Conservation (phyloP, 768 basidiomycete species). For the Pleurotus giganteus region DNA sequence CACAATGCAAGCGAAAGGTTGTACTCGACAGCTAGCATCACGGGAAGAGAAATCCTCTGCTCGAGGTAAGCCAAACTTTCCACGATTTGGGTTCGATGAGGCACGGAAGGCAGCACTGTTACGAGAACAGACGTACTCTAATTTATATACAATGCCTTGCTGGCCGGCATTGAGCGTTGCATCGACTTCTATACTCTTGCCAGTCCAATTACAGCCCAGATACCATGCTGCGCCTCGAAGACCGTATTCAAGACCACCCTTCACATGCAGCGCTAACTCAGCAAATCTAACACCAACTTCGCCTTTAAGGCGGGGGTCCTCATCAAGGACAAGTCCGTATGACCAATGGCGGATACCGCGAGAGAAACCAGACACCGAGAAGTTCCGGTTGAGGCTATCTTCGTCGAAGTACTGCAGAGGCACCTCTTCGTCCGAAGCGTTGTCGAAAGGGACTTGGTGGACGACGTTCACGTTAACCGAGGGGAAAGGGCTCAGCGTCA, state of each 20-base stretch:
- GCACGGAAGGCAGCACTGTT: slow-evolving; percentile 4
- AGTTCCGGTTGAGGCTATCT: neutral
- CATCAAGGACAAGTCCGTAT: slow-evolving; percentile 47
- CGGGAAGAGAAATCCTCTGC: slow-evolving; percentile 56
- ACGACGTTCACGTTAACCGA: slow-evolving; percentile 39
- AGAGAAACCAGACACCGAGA: slow-evolving; percentile 47
- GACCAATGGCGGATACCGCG: slow-evolving; percentile 45
- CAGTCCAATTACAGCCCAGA: slow-evolving; percentile 49
- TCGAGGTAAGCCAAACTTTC: slow-evolving; percentile 55
- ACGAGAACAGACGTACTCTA: slow-evolving; percentile 48
- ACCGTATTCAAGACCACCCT: slow-evolving; percentile 47
- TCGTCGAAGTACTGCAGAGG: slow-evolving; percentile 6
- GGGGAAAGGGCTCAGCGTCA: slow-evolving; percentile 33
- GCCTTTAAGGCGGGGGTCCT: slow-evolving; percentile 41
- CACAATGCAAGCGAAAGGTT: slow-evolving; percentile 47
- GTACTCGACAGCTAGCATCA: slow-evolving; percentile 50
- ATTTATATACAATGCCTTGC: slow-evolving; percentile 47
- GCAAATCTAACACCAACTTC: slow-evolving; percentile 51
- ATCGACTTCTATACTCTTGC: slow-evolving; percentile 39
- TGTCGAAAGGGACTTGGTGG: slow-evolving; percentile 40
- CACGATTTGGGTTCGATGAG: slow-evolving; percentile 14
- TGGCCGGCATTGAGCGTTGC: slow-evolving; percentile 42
- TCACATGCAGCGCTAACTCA: slow-evolving; percentile 55
- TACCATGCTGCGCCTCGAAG: slow-evolving; percentile 41
- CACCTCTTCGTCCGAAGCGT: slow-evolving; percentile 15